Percentiles rank a stretch among this genome's conserved stretches.
Evolutionary conservation across 805 yeast genomes (phyloP).

Genomic region (Jamesozyma hellenica): DNA sequence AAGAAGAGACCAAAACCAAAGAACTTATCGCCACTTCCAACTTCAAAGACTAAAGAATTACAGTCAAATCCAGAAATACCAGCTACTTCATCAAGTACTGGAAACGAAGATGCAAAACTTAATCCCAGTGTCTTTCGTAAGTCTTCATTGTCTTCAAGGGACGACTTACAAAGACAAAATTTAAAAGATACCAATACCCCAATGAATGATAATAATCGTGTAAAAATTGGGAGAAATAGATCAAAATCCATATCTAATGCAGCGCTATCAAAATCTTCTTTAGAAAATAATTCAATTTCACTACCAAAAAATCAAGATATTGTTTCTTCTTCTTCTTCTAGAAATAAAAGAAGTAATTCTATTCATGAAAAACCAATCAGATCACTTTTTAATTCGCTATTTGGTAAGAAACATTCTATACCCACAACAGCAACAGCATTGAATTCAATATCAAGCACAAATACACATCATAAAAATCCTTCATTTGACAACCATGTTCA

Average conservation of each 20-base stretch:
- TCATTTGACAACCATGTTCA: too few species aligned
- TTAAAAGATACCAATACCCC: not conserved
- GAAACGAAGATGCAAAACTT: too few species aligned
- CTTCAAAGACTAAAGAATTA: not conserved
- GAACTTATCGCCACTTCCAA: not conserved
- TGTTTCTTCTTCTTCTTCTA: too few species aligned
- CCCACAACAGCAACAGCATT: too few species aligned
- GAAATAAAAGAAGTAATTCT: conserved; percentile 6
- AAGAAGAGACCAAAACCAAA: conserved; percentile 32
- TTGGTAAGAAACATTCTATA: conserved; percentile 13
- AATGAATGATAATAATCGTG: not conserved
- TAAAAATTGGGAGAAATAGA: conserved; percentile 6
- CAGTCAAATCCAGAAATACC: not conserved
- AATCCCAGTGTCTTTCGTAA: too few species aligned
- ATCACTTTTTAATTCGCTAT: conserved; percentile 22
- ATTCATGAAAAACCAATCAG: conserved; percentile 21
- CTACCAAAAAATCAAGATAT: not conserved
- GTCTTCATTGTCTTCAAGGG: too few species aligned
- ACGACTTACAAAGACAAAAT: too few species aligned
- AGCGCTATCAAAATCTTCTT: conserved; percentile 3
- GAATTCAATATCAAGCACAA: too few species aligned
- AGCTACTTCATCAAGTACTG: too few species aligned
- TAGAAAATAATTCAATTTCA: not conserved
- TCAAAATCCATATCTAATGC: conserved; percentile 17
- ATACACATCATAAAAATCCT: too few species aligned